These are phyloP conservation scores for Xylaria sp. DNA, from an alignment of 495 filamentous ascomycete genomes.

Conservation along the genomic window DNA sequence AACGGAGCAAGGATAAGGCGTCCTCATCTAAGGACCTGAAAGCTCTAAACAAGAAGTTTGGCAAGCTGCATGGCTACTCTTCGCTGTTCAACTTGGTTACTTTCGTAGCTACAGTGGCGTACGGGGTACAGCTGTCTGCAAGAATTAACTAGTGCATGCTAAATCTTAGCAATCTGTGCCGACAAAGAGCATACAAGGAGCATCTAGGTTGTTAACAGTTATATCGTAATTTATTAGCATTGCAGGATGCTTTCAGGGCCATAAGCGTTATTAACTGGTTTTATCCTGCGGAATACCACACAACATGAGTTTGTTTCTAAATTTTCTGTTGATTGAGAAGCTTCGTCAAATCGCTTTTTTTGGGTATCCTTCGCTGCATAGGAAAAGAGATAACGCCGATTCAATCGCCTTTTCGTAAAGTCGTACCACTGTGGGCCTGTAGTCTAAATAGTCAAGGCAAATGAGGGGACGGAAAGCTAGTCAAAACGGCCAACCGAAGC, in stretches of 20 bases:
- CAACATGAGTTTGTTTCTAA: background rate
- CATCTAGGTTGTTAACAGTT: background rate
- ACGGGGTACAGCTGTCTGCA: constrained; percentile 73
- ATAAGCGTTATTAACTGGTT: background rate
- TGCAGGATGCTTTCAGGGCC: background rate
- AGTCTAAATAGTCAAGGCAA: background rate
- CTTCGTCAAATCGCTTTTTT: background rate
- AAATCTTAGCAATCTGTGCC: background rate
- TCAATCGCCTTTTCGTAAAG: constrained; percentile 10
- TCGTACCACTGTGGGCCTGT: background rate
- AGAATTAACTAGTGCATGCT: constrained; percentile 49
- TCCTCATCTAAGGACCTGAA: constrained; percentile 84
- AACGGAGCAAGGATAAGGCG: constrained; percentile 75
- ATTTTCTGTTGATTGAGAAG: background rate
- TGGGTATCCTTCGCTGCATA: background rate
- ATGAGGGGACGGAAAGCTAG: background rate
- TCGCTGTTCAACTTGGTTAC: constrained; percentile 75
- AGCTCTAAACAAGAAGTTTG: constrained; percentile 80
- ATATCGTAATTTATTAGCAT: background rate
- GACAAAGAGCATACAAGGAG: background rate
- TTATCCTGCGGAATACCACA: background rate
- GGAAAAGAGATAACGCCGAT: background rate
- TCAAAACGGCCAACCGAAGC: constrained; percentile 36
- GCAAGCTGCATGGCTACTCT: constrained; percentile 77
- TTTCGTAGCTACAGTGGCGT: constrained; percentile 70